Base-by-base conservation (phyloP, 768 basidiomycete genomes). In the Crucibulum laeve region DNA sequence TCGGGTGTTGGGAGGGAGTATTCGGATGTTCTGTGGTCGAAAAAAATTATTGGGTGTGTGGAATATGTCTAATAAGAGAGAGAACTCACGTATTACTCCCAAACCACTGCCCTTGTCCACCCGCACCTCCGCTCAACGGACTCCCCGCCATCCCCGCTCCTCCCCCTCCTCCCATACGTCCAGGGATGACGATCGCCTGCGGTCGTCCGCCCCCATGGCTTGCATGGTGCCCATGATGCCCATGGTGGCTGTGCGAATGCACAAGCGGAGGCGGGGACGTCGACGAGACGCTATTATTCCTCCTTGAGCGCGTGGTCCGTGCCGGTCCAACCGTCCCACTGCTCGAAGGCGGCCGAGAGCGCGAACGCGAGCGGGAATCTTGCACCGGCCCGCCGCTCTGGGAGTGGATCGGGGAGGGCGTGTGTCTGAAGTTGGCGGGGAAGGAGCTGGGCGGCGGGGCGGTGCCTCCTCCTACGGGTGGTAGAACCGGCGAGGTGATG, bases 131-230 rank as follows among this genome's bases (percentile, higher is more conserved):
- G 13, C 42, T 36, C 14, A 42, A 33, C 18, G 38, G 42, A 30
- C 43, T 44, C 37, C 52, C 55, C 41, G 52, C 51, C 14, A 46
- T 45, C 24, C 56, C 51, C 38, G 57, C 51, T 30, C 23, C 33
- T 4, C 46, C 33, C 2, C 45, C 35, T 15, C 43, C 0, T 42
- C 54, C n/a, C n/a, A n/a, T n/a, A n/a, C n/a, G 33, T 22, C 55
- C 63, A 5, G 83, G 87, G 52, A 88, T 88, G 39, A 86, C 67
- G 57, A 89, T 87, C 7, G 83, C 83, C 50, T 82, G 80, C 0
- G 83, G 81, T 17, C 77, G 68, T 10, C 35, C 8, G 6, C 21
- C 35, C n/a, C 17, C 35, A 17, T n/a, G 10, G 7, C 38, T 10
- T 19, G 17, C 15, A 19, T 13, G 17, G 5, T 24, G 10, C 10